phyloP scores from a whole-genome alignment of 352 stramenopile species.

The Pseudoperonospora humuli region DNA sequence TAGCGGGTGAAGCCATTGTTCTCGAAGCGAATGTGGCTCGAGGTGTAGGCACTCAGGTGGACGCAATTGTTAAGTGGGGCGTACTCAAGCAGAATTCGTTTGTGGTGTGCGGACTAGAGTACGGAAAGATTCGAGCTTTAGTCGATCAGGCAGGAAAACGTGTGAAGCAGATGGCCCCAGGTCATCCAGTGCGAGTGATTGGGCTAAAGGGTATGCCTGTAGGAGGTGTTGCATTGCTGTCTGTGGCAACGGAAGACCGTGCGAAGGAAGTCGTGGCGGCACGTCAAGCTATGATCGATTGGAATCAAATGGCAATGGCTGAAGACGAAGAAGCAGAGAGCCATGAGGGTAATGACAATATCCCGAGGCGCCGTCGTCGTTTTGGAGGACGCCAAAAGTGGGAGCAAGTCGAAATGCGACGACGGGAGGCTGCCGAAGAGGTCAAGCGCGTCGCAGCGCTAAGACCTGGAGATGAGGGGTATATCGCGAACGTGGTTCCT shows the following conservation, averaged over 20 bases:
- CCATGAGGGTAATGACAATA: slow-evolving; percentile 8
- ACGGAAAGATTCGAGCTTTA: slow-evolving; percentile 87
- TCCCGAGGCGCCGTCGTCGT: slow-evolving; percentile 32
- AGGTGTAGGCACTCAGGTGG: slow-evolving; percentile 91
- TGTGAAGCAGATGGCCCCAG: slow-evolving; percentile 86
- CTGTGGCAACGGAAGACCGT: slow-evolving; percentile 60
- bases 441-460: slow-evolving; percentile 58
- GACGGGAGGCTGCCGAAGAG: slow-evolving; percentile 58
- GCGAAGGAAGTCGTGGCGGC: slow-evolving; percentile 74
- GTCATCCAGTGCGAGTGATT: slow-evolving; percentile 86
- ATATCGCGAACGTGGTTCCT: slow-evolving; percentile 91
- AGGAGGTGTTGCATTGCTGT: slow-evolving; percentile 68
- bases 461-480: slow-evolving; percentile 66
- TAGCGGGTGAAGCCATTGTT: slow-evolving; percentile 90
- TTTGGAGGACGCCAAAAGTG: slow-evolving; percentile 57
- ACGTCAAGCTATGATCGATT: slow-evolving; percentile 64
- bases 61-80: slow-evolving; percentile 95
- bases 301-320: slow-evolving; percentile 59
- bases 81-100: slow-evolving; percentile 91
- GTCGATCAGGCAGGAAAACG: slow-evolving; percentile 65
- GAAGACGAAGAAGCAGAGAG: slow-evolving; percentile 47
- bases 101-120: slow-evolving; percentile 93
- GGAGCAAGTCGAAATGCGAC: slow-evolving; percentile 55
- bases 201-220: slow-evolving; percentile 81
- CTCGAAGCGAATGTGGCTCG: slow-evolving; percentile 94